A percentile compares a stretch with the other conserved stretches of the same genome.
phyloP scores from a whole-genome alignment of 2,329 filamentous ascomycete species.

The Hypoxylon sp. region DNA sequence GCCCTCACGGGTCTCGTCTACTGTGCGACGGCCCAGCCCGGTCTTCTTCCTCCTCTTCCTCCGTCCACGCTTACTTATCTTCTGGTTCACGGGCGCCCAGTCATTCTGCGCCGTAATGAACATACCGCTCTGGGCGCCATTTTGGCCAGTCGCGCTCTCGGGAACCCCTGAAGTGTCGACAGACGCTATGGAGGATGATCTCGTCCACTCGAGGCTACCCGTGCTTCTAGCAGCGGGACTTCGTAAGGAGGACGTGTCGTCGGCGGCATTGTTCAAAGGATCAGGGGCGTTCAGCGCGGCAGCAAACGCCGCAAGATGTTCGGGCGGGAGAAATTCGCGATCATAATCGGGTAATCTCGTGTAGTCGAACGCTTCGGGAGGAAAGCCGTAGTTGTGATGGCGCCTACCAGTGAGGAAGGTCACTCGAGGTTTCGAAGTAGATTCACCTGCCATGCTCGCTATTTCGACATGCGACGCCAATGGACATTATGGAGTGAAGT shows the following conservation, averaged over 20 bases:
- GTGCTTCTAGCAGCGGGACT: slow-evolving; percentile 59
- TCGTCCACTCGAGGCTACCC: slow-evolving; percentile 58
- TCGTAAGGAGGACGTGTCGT: slow-evolving; percentile 60
- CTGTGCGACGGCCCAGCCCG: slow-evolving; percentile 70
- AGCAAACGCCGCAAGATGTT: slow-evolving; percentile 83
- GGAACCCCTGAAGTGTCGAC: slow-evolving; percentile 51
- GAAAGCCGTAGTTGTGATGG: slow-evolving; percentile 67
- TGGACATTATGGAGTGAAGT: slow-evolving; percentile 37
- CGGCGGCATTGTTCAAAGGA: slow-evolving; percentile 72
- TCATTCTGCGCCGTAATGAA: slow-evolving; percentile 95
- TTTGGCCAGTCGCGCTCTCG: slow-evolving; percentile 52
- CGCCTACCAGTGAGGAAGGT: slow-evolving; percentile 45
- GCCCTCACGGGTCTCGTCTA: slow-evolving; percentile 94
- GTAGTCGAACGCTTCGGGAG: slow-evolving; percentile 74
- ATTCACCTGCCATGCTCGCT: slow-evolving; percentile 48
- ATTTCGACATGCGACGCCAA: slow-evolving; percentile 21
- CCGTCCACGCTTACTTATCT: slow-evolving; percentile 63
- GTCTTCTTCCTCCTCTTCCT: slow-evolving; percentile 58
- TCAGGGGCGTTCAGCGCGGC: slow-evolving; percentile 87
- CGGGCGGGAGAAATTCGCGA: slow-evolving; percentile 79
- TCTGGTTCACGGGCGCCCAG: slow-evolving; percentile 90
- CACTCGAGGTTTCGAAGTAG: slow-evolving; percentile 41
- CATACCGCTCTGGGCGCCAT: slow-evolving; percentile 55
- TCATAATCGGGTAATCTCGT: slow-evolving; percentile 82
- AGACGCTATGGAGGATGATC: slow-evolving; percentile 57